Evolutionary conservation across 805 yeast genomes (phyloP).

Genomic region (Metschnikowia arizonensis): DNA sequence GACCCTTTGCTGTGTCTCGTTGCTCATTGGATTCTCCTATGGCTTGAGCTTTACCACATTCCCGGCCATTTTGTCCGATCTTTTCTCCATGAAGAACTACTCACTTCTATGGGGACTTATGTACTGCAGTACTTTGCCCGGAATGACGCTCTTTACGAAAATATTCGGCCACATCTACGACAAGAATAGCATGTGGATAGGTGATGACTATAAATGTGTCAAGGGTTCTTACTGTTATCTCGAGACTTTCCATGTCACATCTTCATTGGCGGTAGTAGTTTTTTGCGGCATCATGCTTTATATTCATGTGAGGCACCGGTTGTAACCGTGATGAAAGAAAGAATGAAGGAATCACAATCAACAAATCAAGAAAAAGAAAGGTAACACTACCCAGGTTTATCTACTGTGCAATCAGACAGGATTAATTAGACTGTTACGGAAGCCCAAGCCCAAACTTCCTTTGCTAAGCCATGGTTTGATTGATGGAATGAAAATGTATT

Average conservation of each 20-base stretch:
- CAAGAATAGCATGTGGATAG: conserved; percentile 21
- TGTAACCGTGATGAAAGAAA: too few species aligned
- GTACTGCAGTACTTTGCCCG: conserved; percentile 32
- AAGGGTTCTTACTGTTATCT: conserved; percentile 30
- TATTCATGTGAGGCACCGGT: conserved; percentile 4
- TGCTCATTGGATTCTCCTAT: conserved; percentile 31
- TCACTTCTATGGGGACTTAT: conserved; percentile 34
- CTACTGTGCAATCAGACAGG: too few species aligned
- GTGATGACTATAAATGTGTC: conserved; percentile 16
- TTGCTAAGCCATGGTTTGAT: too few species aligned
- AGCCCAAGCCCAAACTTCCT: too few species aligned
- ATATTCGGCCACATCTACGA: conserved; percentile 31
- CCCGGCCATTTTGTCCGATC: conserved; percentile 33
- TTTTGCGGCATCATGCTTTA: conserved; percentile 17
- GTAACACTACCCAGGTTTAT: too few species aligned
- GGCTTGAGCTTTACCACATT: conserved; percentile 33
- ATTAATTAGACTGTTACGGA: too few species aligned
- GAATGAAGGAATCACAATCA: too few species aligned
- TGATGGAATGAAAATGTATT: too few species aligned
- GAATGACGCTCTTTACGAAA: conserved; percentile 30
- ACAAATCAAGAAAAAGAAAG: too few species aligned
- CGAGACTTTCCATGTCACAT: conserved; percentile 26
- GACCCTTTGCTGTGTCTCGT: conserved; percentile 23
- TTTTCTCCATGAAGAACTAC: conserved; percentile 31
- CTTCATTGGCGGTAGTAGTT: conserved; percentile 20